Base-by-base conservation (phyloP, 2,329 filamentous ascomycete genomes). In the Aspergillus glaucus region DNA sequence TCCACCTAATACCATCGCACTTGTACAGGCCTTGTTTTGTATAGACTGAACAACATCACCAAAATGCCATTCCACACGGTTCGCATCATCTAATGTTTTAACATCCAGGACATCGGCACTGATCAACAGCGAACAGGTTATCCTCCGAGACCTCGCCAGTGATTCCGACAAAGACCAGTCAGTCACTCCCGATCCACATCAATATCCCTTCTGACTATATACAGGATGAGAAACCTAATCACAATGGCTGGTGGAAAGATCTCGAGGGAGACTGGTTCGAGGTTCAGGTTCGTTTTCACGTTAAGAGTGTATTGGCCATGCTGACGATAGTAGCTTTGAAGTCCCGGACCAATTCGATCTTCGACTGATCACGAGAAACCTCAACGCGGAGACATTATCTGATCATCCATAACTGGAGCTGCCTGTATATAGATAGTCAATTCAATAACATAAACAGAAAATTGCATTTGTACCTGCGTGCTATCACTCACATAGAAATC, bases 91-190 rank as follows among this genome's bases (percentile, higher is more conserved):
- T 9, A 32, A 32, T 32, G 28, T 32, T 21, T 21, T 21, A 21
- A 28, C 4, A 28, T 9, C 9, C 9, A 28, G 3, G 26, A 28
- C 26, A 28, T 28, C 26, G 26, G 8, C 26, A 36, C 34, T 17
- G n/a, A 36, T 36, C 22, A 36, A 36, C 34, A 40, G 3, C 17
- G n/a, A 14, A 45, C 34, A 55, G 52, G 46, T 55, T 9, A 17
- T 45, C 14, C 44, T 55, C 15, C 48, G 46, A 24, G 41, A 52
- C 14, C 39, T 47, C 15, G 44, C 40, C 24, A 52, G 47, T 5
- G 50, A 51, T n/a, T 51, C 46, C n/a, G 53, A 55, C 40, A 46
- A 45, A 14, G 53, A 55, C 45, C 50, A 45, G 53, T 53, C 14
- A 39, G 52, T 26, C 26, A 36, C 12, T 7, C 15, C 6, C n/a